Evolutionary conservation across 2,329 filamentous ascomycete genomes (phyloP).

Genomic region (Scopulariopsis brevicaulis): DNA sequence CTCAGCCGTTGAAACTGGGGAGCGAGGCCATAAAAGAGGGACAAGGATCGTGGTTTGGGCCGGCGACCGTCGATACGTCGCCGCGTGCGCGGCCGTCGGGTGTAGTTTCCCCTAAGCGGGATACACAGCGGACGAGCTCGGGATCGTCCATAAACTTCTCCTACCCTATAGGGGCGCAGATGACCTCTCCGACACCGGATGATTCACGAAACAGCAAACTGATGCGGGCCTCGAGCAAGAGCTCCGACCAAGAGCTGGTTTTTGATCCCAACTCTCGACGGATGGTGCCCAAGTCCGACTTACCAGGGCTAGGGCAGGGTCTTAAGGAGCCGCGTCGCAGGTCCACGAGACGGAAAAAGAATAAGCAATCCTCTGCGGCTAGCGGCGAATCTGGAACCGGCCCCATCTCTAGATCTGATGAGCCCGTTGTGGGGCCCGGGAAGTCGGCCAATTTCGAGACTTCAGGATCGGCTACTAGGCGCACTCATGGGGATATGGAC

Average conservation of each 20-base stretch:
- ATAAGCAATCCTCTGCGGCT: constrained; percentile 12
- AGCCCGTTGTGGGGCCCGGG: neutral
- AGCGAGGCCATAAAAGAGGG: constrained; percentile 37
- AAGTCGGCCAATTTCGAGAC: neutral
- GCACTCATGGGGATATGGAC: neutral
- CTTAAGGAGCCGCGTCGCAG: constrained; percentile 18
- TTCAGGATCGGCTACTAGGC: neutral
- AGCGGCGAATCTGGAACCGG: neutral
- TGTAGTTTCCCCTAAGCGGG: constrained; percentile 31
- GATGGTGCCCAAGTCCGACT: constrained; percentile 35
- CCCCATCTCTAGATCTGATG: neutral
- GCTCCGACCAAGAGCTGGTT: constrained; percentile 34
- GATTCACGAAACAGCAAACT: constrained; percentile 6
- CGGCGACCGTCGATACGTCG: constrained; percentile 27
- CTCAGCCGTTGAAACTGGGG: constrained; percentile 38
- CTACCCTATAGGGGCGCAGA: constrained; percentile 34
- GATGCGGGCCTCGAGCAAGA: constrained; percentile 5
- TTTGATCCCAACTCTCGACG: constrained; percentile 56
- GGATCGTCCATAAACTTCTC: constrained; percentile 49
- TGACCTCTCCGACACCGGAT: constrained; percentile 25
- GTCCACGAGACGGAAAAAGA: constrained; percentile 27
- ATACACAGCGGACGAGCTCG: constrained; percentile 27
- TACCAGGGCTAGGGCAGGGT: constrained; percentile 1
- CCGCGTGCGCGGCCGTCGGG: constrained; percentile 15
- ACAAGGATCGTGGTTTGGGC: constrained; percentile 37